Evolutionary conservation across 225 moss, liverwort and hornwort genomes (phyloP), one percentile per base, ranked within the genome.

Genomic region (Sphagnum contortum): DNA sequence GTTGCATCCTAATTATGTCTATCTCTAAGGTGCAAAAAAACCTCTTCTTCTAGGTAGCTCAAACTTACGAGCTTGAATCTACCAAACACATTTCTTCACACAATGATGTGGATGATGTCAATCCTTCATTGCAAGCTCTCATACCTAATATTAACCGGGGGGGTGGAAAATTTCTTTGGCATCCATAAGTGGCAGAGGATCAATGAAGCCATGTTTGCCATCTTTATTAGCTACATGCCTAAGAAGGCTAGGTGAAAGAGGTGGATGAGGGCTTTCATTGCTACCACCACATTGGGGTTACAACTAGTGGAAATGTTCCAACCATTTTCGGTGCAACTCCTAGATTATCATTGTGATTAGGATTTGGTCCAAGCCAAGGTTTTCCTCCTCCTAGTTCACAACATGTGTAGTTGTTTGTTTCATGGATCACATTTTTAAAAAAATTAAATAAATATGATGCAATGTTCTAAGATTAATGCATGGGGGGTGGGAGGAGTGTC

Each of bases 281-380:
- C 72, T 92, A 11, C 75, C 80, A 44, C 80, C 71, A 52, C 77
- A 89, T 51, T 93, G 93, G 98, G 85, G 67, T 65, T 82, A 75
- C 29, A 64, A 72, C 74, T 12, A 73, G 83, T 46, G 88, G 82
- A 63, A 49, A 80, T 48, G 86, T 80, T 29, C 64, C 79, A n/a
- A 62, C 83, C 5, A 82, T 87, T 57, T 82, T 89, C 53, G 87
- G 89, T 61, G 77, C 89, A 58, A 87, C 85, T 53, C 73, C 93
- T 72, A 81, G 91, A 57, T 84, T 98, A 55, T 93, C 91, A 63
- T 76, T 98, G 66, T 93, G 91, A 87, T 81, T 89, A 63, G 98
- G 98, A 66, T 83, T 89, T 55, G 98, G 93, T n/a, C 95, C 95
- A 55, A 90, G 95, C 54, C 98, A 93, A 81, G 63, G 83, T 68